These are phyloP conservation scores for Suillus fuscotomentosus DNA, from an alignment of 768 basidiomycete genomes.

Conservation along the genomic window DNA sequence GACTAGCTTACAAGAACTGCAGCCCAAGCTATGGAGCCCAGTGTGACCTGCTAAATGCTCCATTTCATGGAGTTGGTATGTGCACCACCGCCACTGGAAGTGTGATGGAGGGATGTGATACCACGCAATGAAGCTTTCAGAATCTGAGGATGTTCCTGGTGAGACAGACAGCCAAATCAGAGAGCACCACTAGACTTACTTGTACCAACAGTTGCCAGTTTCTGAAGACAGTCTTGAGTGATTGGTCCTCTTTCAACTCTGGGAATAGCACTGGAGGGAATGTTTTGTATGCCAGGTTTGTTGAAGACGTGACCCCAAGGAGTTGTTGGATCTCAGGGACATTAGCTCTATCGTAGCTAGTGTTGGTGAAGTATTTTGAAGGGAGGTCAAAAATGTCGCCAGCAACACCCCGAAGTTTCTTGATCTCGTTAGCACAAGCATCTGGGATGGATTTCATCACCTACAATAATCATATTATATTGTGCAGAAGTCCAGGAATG, in stretches of 20 bases:
- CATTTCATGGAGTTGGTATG: neutral
- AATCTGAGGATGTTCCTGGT: neutral
- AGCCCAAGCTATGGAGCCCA: neutral
- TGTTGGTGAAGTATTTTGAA: too few relatives aligned
- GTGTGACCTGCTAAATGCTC: neutral
- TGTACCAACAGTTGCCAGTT: neutral
- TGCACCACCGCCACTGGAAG: neutral
- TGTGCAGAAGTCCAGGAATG: neutral
- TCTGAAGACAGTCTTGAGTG: neutral
- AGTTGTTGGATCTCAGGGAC: too few relatives aligned
- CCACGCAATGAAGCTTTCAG: neutral
- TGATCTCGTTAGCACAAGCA: neutral
- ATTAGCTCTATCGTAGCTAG: too few relatives aligned
- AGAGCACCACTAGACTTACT: neutral
- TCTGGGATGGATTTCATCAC: neutral
- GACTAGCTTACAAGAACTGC: neutral
- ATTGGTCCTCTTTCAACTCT: neutral
- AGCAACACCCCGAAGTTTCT: neutral
- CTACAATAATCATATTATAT: neutral
- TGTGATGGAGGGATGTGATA: neutral
- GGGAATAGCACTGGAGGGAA: neutral
- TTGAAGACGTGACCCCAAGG: too few relatives aligned
- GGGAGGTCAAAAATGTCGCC: too few relatives aligned
- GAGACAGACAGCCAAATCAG: neutral
- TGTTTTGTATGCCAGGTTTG: neutral